Conservation (phyloP, 495 filamentous ascomycete genomes). For the Monascus purpureus region DNA sequence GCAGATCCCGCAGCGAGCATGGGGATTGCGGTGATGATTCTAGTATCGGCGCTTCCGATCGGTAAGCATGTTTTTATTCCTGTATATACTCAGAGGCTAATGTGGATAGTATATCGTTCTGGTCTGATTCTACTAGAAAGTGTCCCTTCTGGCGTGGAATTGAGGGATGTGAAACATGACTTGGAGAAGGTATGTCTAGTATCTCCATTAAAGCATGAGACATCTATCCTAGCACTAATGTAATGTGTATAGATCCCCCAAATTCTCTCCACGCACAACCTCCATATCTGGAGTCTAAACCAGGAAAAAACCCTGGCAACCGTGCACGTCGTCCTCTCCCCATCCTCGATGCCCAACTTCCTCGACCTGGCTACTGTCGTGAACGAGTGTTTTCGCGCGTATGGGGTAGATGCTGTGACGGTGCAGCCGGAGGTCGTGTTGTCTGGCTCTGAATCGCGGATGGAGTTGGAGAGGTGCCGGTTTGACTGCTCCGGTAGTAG, state of each 20-base stretch:
- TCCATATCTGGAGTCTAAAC: conserved; percentile 40
- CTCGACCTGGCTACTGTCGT: conserved; percentile 25
- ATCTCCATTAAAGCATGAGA: neutral
- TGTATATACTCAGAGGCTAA: neutral
- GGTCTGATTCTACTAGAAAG: conserved; percentile 66
- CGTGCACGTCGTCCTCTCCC: conserved; percentile 31
- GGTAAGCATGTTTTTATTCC: conserved; percentile 6
- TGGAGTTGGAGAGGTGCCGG: no score
- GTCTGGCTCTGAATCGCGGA: no score
- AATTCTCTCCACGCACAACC: conserved; percentile 32
- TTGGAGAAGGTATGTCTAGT: conserved; percentile 24
- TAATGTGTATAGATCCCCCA: conserved; percentile 32
- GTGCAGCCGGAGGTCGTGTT: conserved; percentile 39
- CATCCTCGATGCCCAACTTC: conserved; percentile 22
- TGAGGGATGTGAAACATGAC: conserved; percentile 69
- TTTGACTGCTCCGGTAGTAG: no score
- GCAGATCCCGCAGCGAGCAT: conserved; percentile 34
- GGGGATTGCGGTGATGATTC: conserved; percentile 31
- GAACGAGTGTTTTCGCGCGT: conserved; percentile 36
- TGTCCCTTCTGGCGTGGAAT: conserved; percentile 58
- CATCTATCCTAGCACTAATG: no score
- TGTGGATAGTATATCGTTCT: conserved; percentile 16
- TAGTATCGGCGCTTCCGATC: conserved; percentile 25
- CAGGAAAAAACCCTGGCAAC: conserved; percentile 36
- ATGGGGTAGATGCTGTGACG: conserved; percentile 38